Conservation (phyloP, 164 flowering plant species). For the Platanus orientalis region DNA sequence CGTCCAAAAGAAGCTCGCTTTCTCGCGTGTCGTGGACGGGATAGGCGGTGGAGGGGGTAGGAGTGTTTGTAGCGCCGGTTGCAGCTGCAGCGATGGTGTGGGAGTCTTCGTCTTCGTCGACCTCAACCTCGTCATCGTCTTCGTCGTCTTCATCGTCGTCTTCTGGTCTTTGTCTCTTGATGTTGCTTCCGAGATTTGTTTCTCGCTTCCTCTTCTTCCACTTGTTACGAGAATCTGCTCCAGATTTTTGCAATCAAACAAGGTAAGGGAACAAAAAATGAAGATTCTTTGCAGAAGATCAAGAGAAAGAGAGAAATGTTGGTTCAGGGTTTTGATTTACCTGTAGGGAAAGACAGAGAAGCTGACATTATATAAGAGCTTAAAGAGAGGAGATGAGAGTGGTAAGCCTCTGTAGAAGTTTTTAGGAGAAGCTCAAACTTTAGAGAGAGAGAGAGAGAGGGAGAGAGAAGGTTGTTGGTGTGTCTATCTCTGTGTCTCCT, state of each 20-base stretch:
- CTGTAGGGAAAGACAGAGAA: conserved; percentile 38
- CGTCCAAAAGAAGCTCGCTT: neutral
- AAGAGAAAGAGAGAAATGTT: neutral
- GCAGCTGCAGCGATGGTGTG: conserved; percentile 14
- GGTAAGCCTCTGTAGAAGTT: too few relatives aligned
- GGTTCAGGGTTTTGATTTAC: conserved; percentile 1
- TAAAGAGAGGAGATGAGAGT: conserved; percentile 1
- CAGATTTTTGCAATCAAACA: neutral
- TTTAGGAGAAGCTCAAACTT: too few relatives aligned
- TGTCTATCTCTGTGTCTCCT: too few relatives aligned
- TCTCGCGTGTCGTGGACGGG: neutral
- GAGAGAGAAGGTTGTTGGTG: too few relatives aligned
- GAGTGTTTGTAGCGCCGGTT: too few relatives aligned
- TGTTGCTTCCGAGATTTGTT: conserved; percentile 3
- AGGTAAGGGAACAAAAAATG: too few relatives aligned
- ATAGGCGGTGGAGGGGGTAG: too few relatives aligned
- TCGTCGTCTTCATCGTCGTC: conserved; percentile 47
- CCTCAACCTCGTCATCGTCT: conserved; percentile 32
- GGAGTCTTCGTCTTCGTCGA: conserved; percentile 31
- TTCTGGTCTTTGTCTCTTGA: conserved; percentile 11
- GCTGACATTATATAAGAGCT: conserved; percentile 58
- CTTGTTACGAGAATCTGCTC: conserved; percentile 39
- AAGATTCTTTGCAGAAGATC: too few relatives aligned
- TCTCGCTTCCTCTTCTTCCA: conserved; percentile 61
- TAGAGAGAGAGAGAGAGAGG: too few relatives aligned